Evolutionary conservation across 2,329 filamentous ascomycete genomes (phyloP), one percentile per base, ranked within the genome.

Genomic region (Chaetothyriales sp.): DNA sequence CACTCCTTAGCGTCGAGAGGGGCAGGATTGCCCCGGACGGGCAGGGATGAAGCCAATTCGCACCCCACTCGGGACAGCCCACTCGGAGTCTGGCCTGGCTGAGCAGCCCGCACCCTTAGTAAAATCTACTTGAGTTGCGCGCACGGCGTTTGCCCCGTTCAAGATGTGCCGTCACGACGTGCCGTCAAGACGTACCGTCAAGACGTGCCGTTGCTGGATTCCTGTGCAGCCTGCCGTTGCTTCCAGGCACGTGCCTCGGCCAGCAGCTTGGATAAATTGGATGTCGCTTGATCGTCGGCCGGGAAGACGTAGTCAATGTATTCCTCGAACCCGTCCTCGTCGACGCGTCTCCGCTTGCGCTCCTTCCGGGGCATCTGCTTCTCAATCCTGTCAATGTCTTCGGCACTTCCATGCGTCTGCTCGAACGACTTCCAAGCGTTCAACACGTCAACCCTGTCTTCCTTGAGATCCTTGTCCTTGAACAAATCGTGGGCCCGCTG

Each of bases 241-340:
- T 94, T 95, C 88, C 90, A 97, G 60, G 82, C 81, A 67, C 89
- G 83, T 52, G 90, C 89, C 78, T 84, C 84, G 56, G 86, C 83
- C 70, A 95, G 72, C 66, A 97, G 74, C 66, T 85, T 87, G 49
- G 86, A 86, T 67, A 95, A 72, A 62, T 86, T 89, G 60, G 85
- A 85, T 51, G 85, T 84, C 65, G 87, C 84, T 70, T 87, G 81
- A 67, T 95, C 89, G 71, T 97, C 92, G 4, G 87, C 89, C 0
- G 92, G 92, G 80, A 98, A 98, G 33, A 98, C 80, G 63, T 94
- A 97, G 67, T 97, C 92, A 70, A 92, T 80, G 68, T 95, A 97
- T 72, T 98, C 92, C 75, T 98, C 89, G 73, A 88, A 95, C 40
- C 81, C 83, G 66, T 92, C 89, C 69, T 95, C 90, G 65, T 94